phyloP scores from a whole-genome alignment of 2,329 filamentous ascomycete genomes.

The Colletotrichum eleusines region DNA sequence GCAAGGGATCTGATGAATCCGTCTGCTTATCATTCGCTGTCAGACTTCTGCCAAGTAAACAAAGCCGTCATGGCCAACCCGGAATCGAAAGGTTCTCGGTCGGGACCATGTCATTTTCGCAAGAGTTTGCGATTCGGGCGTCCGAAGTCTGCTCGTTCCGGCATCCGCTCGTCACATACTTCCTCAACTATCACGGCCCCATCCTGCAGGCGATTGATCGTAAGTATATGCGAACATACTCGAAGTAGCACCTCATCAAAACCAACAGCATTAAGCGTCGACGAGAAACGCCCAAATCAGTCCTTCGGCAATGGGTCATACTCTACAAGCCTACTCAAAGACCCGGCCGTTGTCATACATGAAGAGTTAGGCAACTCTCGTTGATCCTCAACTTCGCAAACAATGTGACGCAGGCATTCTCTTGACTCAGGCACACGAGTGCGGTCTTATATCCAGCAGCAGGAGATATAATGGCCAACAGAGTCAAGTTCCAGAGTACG shows the following conservation, averaged over 20 bases:
- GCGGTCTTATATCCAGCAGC: background rate
- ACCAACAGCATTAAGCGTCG: background rate
- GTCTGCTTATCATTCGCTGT: background rate
- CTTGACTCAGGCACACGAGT: background rate
- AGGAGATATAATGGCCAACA: background rate
- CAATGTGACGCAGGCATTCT: background rate
- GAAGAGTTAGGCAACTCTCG: background rate
- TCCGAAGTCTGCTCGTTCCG: background rate
- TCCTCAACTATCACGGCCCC: background rate
- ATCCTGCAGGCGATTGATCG: background rate
- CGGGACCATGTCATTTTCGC: background rate
- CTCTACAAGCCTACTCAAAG: background rate
- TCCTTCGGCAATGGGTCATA: no score
- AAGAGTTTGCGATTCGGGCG: background rate
- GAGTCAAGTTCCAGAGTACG: background rate
- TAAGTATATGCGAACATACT: background rate
- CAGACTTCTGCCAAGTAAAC: background rate
- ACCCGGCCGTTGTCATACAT: background rate
- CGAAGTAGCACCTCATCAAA: background rate
- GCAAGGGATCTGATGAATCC: conserved; percentile 41
- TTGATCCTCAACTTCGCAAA: background rate
- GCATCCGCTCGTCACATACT: background rate
- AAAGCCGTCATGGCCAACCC: background rate
- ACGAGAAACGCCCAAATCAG: background rate
- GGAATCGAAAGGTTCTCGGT: background rate